Conservation (phyloP, 2,329 filamentous ascomycete genomes). For the Dryadomyces quercivorus region DNA sequence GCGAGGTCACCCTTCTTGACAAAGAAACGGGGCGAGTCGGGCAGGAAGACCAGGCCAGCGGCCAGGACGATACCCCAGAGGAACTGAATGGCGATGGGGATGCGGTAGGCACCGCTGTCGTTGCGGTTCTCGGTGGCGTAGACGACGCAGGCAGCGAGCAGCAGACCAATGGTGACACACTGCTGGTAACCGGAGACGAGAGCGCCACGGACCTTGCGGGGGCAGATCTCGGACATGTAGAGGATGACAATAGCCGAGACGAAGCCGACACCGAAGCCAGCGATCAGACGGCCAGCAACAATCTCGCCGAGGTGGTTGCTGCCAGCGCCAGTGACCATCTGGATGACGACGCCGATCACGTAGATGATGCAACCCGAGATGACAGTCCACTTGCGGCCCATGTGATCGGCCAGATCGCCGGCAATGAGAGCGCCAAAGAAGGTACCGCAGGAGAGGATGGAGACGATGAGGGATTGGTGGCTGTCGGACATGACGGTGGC, state of each 20-base stretch:
- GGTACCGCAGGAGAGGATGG: conserved; percentile 65
- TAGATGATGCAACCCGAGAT: conserved; percentile 63
- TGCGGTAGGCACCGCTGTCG: conserved; percentile 61
- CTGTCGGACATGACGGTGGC: conserved; percentile 23
- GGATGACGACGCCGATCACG: conserved; percentile 53
- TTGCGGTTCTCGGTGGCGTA: conserved; percentile 53
- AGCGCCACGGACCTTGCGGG: conserved; percentile 48
- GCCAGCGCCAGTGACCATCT: conserved; percentile 39
- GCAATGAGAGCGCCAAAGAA: conserved; percentile 71
- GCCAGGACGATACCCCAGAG: conserved; percentile 68
- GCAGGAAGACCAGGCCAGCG: conserved; percentile 59
- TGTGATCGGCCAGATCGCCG: conserved; percentile 63
- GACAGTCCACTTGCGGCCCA: conserved; percentile 62
- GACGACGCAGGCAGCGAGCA: conserved; percentile 44
- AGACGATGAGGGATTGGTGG: conserved; percentile 50
- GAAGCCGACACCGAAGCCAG: conserved; percentile 69
- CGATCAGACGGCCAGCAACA: conserved; percentile 61
- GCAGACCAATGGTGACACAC: conserved; percentile 61
- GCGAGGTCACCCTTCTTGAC: conserved; percentile 66
- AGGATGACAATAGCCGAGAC: conserved; percentile 70
- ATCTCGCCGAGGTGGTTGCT: conserved; percentile 46
- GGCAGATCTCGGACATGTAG: conserved; percentile 76
- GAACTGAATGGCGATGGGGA: conserved; percentile 72
- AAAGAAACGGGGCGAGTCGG: conserved; percentile 76
- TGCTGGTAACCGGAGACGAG: conserved; percentile 55